These are phyloP conservation scores for Chlorella sp. DNA, from an alignment of 139 green algal species.

Conservation along the genomic window DNA sequence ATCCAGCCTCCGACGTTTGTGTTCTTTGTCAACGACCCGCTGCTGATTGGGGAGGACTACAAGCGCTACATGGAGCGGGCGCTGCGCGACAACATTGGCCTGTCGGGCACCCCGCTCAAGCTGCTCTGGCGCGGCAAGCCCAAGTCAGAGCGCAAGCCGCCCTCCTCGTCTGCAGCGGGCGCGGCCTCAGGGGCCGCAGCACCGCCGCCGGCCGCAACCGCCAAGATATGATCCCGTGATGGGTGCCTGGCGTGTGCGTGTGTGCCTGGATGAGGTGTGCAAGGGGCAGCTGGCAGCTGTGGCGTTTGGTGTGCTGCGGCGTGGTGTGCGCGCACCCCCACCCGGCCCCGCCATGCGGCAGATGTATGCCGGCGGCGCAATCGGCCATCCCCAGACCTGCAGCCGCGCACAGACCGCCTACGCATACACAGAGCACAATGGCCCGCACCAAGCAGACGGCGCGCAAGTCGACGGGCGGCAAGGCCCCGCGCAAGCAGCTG, in stretches of 20 bases:
- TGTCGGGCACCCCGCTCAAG: slow-evolving; percentile 76
- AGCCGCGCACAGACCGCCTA: not conserved
- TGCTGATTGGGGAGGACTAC: slow-evolving; percentile 88
- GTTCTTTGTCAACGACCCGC: slow-evolving; percentile 92
- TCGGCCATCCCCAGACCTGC: not conserved
- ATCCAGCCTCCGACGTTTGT: slow-evolving; percentile 90
- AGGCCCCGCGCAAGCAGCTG: slow-evolving; percentile 91
- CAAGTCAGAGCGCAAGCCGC: slow-evolving; percentile 2
- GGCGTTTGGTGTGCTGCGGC: no score
- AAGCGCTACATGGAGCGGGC: slow-evolving; percentile 58
- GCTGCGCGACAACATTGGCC: slow-evolving; percentile 79
- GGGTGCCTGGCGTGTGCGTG: no score
- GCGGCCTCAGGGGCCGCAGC: no score
- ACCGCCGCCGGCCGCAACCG: no score
- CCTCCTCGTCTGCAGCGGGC: no score
- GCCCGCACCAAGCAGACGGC: slow-evolving; percentile 98
- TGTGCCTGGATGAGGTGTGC: no score
- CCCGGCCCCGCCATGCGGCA: no score
- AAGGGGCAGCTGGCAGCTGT: no score
- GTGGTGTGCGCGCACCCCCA: no score
- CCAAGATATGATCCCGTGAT: no score
- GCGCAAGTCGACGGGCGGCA: slow-evolving; percentile 91
- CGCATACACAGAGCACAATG: no score
- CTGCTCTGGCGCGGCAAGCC: slow-evolving; percentile 78
- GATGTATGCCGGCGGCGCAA: no score